Evolutionary conservation across 257 asterid species (phyloP), one percentile per base, ranked within the genome.

Genomic region (Ehretia macrophylla): DNA sequence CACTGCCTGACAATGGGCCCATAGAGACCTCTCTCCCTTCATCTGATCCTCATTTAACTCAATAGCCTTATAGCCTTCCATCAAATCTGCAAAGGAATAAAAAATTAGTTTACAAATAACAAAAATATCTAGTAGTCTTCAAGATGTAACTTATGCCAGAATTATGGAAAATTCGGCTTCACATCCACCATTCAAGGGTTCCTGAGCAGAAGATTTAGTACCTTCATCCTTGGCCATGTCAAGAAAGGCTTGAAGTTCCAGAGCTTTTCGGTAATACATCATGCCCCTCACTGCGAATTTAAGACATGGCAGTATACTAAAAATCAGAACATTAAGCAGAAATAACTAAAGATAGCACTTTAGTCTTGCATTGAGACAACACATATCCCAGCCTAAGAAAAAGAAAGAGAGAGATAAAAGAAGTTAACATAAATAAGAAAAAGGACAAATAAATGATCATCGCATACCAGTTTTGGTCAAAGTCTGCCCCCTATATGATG

Each of bases 141-240:
- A 42, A 42, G 12, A 42, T 42, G 8, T 42, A 42, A 42, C 5
- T 42, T 42, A 42, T 27, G 35, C 35, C 6, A 27, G 35, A n/a
- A 49, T 49, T 49, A 49, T 18, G 17, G 4, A 5, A 17, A 3
- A 21, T 4, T 49, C 22, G 22, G 9, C 16, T 13, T 14, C 13
- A 55, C 14, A 38, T 14, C 19, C 44, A 50, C 48, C 23, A 49
- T 59, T 57, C 50, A 62, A 32, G 48, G 48, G 56, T 65, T 39
- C 22, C 42, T 37, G 55, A n/a, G 70, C 39, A 21, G 45, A 60
- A 62, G 70, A 69, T 56, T 21, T 16, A 62, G 42, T 84, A 93
- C 99, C 99, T 56, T 89, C 99, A 81, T 93, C 88, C 81, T 86
- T 79, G 70, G 99, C 99, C 99, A 93, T 93, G 79, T 93, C 99